phyloP scores from a whole-genome alignment of 495 filamentous ascomycete genomes.

The Hypoxylon perforatum region DNA sequence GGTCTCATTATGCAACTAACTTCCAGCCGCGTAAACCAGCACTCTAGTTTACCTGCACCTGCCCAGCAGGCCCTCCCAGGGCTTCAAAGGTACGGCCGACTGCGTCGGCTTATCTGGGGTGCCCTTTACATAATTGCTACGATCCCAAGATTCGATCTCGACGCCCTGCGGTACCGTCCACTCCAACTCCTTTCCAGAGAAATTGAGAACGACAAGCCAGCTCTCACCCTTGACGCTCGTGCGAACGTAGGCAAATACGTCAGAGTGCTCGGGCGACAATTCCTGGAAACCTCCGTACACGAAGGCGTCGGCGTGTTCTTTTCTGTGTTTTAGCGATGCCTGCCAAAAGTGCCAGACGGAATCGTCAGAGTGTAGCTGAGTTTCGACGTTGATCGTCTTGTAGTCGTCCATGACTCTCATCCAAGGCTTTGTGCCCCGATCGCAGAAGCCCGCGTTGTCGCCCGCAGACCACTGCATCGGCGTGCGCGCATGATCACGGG shows the following conservation, averaged over 20 bases:
- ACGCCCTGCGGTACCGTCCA: conserved; percentile 30
- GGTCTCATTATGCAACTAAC: neutral
- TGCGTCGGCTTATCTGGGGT: conserved; percentile 30
- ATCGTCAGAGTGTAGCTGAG: conserved; percentile 43
- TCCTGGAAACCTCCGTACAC: conserved; percentile 69
- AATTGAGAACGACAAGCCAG: conserved; percentile 46
- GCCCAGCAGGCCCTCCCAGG: conserved; percentile 41
- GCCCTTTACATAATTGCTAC: conserved; percentile 29
- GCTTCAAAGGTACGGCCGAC: conserved; percentile 30
- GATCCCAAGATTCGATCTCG: conserved; percentile 28
- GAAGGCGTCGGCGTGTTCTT: conserved; percentile 64
- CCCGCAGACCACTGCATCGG: conserved; percentile 71
- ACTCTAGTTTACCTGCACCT: conserved; percentile 14
- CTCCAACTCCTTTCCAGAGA: conserved; percentile 36
- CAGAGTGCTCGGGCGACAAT: conserved; percentile 36
- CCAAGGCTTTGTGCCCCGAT: conserved; percentile 54
- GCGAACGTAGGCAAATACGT: conserved; percentile 45
- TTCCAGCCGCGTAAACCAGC: neutral
- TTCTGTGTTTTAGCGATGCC: conserved; percentile 54
- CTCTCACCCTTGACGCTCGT: conserved; percentile 36
- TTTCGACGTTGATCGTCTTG: conserved; percentile 55
- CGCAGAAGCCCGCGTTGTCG: conserved; percentile 63
- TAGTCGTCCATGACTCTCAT: conserved; percentile 63
- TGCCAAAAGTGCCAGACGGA: conserved; percentile 62
- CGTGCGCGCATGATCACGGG: conserved; percentile 69